Conservation (phyloP, 768 basidiomycete genomes). For the Trametes coccinea region DNA sequence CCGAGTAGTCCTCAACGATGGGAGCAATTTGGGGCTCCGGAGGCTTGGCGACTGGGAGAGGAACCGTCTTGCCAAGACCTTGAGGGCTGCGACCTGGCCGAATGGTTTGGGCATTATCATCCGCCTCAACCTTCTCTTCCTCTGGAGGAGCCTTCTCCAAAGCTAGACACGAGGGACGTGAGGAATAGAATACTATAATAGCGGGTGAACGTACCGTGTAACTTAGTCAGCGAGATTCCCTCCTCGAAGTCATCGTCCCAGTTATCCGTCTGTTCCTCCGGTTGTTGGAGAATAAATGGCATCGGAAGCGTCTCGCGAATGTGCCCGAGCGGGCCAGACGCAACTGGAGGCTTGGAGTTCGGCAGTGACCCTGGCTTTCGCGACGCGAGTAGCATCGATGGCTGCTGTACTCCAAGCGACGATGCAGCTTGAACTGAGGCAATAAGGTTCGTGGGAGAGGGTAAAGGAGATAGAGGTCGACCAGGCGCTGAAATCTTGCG, state of each 20-base stretch:
- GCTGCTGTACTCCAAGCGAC: constrained; percentile 12
- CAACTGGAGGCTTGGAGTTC: constrained; percentile 22
- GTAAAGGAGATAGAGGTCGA: constrained; percentile 46
- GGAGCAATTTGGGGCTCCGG: constrained; percentile 63
- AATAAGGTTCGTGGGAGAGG: constrained; percentile 36
- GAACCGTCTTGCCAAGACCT: constrained; percentile 36
- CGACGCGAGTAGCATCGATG: constrained; percentile 13
- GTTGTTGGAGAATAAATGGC: constrained; percentile 65
- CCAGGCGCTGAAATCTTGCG: constrained; percentile 30
- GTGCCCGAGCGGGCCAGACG: constrained; percentile 26
- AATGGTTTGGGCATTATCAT: constrained; percentile 82
- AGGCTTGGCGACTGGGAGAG: constrained; percentile 54
- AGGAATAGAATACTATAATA: not conserved
- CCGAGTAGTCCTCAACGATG: constrained; percentile 90
- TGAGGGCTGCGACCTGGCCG: constrained; percentile 73
- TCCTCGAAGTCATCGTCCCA: constrained; percentile 99
- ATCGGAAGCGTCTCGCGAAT: constrained; percentile 47
- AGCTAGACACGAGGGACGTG: constrained; percentile 37
- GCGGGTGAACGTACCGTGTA: constrained; percentile 51
- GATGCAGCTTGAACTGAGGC: constrained; percentile 21
- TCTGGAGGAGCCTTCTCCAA: constrained; percentile 60
- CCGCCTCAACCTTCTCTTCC: constrained; percentile 54
- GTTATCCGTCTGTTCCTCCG: constrained; percentile 89
- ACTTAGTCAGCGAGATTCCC: constrained; percentile 83
- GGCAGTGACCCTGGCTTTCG: constrained; percentile 20